Base-by-base conservation (phyloP, 2,329 filamentous ascomycete species). In the Alternaria alternata region DNA sequence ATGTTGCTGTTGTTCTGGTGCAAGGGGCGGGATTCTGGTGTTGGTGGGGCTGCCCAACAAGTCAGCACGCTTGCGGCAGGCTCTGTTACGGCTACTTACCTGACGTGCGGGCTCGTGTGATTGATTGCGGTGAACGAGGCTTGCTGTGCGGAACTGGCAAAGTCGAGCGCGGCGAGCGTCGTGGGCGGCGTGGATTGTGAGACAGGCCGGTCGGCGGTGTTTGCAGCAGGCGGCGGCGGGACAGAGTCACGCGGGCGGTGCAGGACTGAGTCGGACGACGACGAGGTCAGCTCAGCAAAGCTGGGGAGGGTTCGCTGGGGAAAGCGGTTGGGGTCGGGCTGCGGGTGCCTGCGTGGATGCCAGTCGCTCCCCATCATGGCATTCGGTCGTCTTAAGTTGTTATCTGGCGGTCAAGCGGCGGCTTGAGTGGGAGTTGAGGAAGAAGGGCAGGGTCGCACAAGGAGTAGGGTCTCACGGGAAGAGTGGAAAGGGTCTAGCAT, bases 231-330 rank as follows among this genome's bases (percentile, higher is more conserved):
- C 6, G 32, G 32, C 8, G 34, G 58, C 59, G 42, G 61, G 43
- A 49, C 59, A 54, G 54, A 53, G 58, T 61, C 56, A 44, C 57
- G 61, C n/a, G 51, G 59, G 22, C 56, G 66, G 58, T 71, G 57
- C 64, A 64, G 63, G 30, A 60, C 56, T 32, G 63, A 58, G 56
- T 55, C 61, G 61, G 55, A 62, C 52, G 57, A 57, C 26, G 68
- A 65, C 30, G 62, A 66, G 41, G 69, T 67, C 58, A 71, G 62
- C 59, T 71, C 68, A 51, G 67, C 67, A 39, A 71, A 65, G 57
- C 68, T 66, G 56, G 67, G 68, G n/a, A 69, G 65, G 4, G 68
- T 65, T 48, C 62, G 62, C 41, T 57, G 57, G 46, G 63, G 39
- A 51, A 58, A 56, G 44, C 59, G 44, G 55, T 57, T 43, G 48